Evolutionary conservation across 2,329 filamentous ascomycete species (phyloP), one percentile per base, ranked within the genome.

Genomic region (Neonectria sp.): DNA sequence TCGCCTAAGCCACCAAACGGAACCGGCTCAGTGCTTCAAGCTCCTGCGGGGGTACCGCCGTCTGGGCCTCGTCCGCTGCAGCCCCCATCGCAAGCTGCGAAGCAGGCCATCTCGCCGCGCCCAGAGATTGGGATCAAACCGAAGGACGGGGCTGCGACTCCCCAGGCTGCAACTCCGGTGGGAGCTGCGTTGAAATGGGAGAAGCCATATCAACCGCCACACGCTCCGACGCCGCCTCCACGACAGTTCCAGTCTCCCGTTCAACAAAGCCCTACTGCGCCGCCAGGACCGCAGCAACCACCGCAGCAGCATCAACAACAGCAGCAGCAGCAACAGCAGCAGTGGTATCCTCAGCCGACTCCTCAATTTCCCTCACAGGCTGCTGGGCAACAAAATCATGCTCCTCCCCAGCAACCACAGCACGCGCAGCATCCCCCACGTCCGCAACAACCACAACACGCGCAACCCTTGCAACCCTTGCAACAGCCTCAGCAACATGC

Each of bases 141-240:
- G 9, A 79, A 78, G 52, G 76, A 80, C 24, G 69, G 67, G 3
- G 64, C 66, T n/a, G 61, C 69, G 21, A 60, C 73, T 6, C 64
- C 73, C n/a, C 76, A 75, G 48, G 57, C 70, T 33, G 27, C 68
- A 4, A 69, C 75, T 7, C 73, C 76, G 35, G 70, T 70, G 43
- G 72, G 73, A 25, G 76, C 76, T 7, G 66, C 73, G 40, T 65
- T 82, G 21, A 83, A 83, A 61, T 83, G 82, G 82, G 82, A 83
- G 70, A 82, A 81, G 70, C 80, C 82, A 12, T 82, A 83, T 66
- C 81, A 82, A 61, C 81, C 81, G 48, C 76, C 76, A 3, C 75
- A 75, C 12, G 29, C 71, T 49, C 75, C 75, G 25, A 68, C 73
- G 8, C 75, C 75, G 6, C 65, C 73, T 24, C 61, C 75, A 37